These are phyloP conservation scores for Epichloe festucae DNA, from an alignment of 2,329 filamentous ascomycete species.

Conservation along the genomic window DNA sequence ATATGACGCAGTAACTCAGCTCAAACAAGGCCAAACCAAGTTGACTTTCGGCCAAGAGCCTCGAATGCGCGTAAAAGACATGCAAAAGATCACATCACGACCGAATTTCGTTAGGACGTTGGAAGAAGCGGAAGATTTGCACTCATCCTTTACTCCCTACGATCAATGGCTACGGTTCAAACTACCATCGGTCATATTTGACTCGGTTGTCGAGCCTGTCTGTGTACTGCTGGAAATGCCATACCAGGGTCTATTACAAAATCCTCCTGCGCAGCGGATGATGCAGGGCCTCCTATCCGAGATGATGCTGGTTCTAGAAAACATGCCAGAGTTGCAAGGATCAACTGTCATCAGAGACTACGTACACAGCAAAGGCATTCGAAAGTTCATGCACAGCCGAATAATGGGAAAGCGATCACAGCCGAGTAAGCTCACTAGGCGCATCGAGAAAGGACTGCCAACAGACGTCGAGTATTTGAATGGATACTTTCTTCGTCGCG, in stretches of 20 bases:
- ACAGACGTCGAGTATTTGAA: constrained; percentile 80
- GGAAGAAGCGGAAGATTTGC: constrained; percentile 11
- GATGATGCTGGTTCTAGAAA: constrained; percentile 55
- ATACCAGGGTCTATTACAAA: constrained; percentile 59
- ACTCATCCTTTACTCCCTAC: constrained; percentile 12
- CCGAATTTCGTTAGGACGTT: constrained; percentile 13
- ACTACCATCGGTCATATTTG: constrained; percentile 65
- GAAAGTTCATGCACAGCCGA: constrained; percentile 39
- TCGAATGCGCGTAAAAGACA: constrained; percentile 7
- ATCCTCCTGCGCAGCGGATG: constrained; percentile 49
- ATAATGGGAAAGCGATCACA: constrained; percentile 32
- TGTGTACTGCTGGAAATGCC: constrained; percentile 66
- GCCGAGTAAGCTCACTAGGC: constrained; percentile 52
- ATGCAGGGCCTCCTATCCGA: constrained; percentile 64
- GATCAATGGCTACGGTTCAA: constrained; percentile 53
- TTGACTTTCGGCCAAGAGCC: constrained; percentile 15
- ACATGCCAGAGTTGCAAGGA: constrained; percentile 59
- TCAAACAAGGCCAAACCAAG: constrained; percentile 18
- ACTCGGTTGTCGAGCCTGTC: constrained; percentile 66
- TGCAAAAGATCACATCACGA: constrained; percentile 10
- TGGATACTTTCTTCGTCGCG: constrained; percentile 70
- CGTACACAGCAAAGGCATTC: constrained; percentile 46
- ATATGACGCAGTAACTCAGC: constrained; percentile 25
- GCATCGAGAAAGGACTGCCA: constrained; percentile 44
- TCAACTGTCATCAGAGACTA: constrained; percentile 42